Evolutionary conservation across 257 asterid genomes (phyloP).

Genomic region (Jasminum sambac): DNA sequence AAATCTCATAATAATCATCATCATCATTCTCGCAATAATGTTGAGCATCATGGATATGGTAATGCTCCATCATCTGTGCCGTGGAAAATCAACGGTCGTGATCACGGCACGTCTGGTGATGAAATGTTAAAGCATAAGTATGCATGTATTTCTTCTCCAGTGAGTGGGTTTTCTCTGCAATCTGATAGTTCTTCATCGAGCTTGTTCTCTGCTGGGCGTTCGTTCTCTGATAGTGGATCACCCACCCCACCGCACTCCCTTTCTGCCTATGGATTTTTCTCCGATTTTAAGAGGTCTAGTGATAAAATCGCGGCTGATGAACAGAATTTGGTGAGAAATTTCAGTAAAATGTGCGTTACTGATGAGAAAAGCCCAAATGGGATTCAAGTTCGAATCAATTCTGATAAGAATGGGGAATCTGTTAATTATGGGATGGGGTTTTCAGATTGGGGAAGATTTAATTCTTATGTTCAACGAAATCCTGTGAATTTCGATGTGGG

Average conservation of each 20-base stretch:
- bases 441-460: conserved; percentile 37
- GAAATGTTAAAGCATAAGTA: conserved; percentile 37
- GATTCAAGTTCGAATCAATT: conserved; percentile 29
- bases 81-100: conserved; percentile 26
- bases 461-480: conserved; percentile 31
- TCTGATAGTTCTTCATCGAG: conserved; percentile 72
- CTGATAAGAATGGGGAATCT: conserved; percentile 30
- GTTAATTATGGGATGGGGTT: conserved; percentile 30
- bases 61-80: conserved; percentile 32
- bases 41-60: conserved; percentile 23
- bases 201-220: conserved; percentile 47
- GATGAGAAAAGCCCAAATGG: conserved; percentile 43
- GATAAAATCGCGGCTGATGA: conserved; percentile 36
- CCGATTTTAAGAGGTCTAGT: conserved; percentile 33
- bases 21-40: neutral
- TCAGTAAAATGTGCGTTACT: conserved; percentile 47
- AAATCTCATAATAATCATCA: conserved; percentile 33
- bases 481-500: conserved; percentile 36
- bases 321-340: conserved; percentile 40
- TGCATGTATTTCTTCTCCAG: conserved; percentile 56
- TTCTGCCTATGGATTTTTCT: conserved; percentile 37
- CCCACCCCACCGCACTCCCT: conserved; percentile 42
- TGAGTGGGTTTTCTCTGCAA: conserved; percentile 59
- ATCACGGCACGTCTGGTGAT: conserved; percentile 37
- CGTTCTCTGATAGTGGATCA: conserved; percentile 53